Percentiles rank a stretch among this genome's conserved stretches.
phyloP scores from a whole-genome alignment of 371 early-diverging fungal genomes.

The Lichtheimia corymbifera region DNA sequence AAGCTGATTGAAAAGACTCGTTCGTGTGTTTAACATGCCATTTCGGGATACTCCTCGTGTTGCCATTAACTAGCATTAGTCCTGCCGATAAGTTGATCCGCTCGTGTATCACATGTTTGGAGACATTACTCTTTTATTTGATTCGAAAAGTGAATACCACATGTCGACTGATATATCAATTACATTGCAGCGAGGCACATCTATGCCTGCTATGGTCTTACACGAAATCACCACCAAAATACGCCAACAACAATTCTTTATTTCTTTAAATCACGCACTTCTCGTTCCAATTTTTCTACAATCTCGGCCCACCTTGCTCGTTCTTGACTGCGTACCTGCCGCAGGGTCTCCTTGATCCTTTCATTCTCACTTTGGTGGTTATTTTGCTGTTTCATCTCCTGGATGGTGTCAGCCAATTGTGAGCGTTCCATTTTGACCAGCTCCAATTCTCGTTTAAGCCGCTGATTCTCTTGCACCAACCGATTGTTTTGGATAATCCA shows the following conservation, averaged over 20 bases:
- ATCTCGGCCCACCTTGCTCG: constrained; percentile 4
- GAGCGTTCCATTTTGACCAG: not conserved
- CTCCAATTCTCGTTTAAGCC: constrained; percentile 12
- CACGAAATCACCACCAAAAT: no score
- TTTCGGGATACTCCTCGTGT: no score
- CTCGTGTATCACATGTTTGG: no score
- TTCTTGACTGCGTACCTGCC: constrained; percentile 9
- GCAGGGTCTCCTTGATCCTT: constrained; percentile 4
- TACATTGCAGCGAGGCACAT: no score
- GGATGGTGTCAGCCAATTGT: constrained; percentile 2
- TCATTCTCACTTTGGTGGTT: not conserved
- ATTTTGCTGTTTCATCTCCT: constrained; percentile 3
- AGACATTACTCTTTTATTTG: no score
- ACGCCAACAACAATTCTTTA: not conserved
- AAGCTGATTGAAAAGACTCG: no score
- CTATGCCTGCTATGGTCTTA: no score
- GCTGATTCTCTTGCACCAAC: constrained; percentile 16
- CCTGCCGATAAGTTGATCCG: no score
- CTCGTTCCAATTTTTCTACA: constrained; percentile 2
- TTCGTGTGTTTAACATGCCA: no score
- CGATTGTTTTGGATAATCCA: constrained; percentile 24
- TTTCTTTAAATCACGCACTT: constrained; percentile 5
- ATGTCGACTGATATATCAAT: no score
- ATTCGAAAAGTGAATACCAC: no score
- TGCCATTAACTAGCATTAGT: no score